phyloP scores from a whole-genome alignment of 208 protist species.

The Trypanosomatidae sp. region DNA sequence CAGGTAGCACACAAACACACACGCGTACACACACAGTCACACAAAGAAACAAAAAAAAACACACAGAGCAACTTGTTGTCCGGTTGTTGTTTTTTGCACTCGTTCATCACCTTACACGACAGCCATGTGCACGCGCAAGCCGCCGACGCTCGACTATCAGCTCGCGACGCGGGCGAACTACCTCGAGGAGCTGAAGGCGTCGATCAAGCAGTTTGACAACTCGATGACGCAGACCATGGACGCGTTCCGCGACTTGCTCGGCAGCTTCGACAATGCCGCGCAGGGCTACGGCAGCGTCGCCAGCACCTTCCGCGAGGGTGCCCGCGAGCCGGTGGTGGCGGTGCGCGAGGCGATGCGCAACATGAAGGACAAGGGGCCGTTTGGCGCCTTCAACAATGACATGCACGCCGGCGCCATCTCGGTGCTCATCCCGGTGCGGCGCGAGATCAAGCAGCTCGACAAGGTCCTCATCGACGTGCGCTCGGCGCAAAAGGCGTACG shows the following conservation, averaged over 20 bases:
- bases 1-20: too few species aligned
- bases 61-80: too few species aligned
- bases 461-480: conserved; percentile 21
- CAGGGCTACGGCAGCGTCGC: conserved; percentile 30
- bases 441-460: conserved; percentile 18
- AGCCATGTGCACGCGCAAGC: conserved; percentile 6
- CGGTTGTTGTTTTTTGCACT: too few species aligned
- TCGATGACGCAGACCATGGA: conserved; percentile 37
- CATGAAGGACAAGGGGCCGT: conserved; percentile 35
- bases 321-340: conserved; percentile 8
- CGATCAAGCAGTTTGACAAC: conserved; percentile 32
- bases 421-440: conserved; percentile 9
- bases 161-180: conserved; percentile 19
- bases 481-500: conserved; percentile 30
- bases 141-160: conserved; percentile 33
- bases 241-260: conserved; percentile 29
- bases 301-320: conserved; percentile 9
- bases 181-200: conserved; percentile 21
- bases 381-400: conserved; percentile 41
- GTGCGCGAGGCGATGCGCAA: conserved; percentile 39
- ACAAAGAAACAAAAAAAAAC: too few species aligned
- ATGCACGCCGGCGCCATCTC: conserved; percentile 18
- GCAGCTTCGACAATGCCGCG: conserved; percentile 28
- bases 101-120: too few species aligned
- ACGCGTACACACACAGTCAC: too few species aligned